phyloP scores from a whole-genome alignment of 2,329 filamentous ascomycete genomes.

The Dactylella cylindrospora region DNA sequence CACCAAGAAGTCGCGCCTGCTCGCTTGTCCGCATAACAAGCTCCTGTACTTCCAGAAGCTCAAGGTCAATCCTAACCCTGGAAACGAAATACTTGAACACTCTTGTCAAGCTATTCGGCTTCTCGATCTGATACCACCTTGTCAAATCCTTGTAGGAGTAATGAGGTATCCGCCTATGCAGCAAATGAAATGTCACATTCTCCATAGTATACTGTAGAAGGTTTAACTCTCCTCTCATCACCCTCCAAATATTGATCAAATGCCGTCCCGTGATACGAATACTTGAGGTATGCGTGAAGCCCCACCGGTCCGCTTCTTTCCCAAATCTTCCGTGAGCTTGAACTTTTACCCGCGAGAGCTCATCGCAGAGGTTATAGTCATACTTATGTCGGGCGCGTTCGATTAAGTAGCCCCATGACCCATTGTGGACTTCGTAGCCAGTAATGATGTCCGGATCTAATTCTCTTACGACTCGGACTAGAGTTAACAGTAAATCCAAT shows the following conservation, averaged over 20 bases:
- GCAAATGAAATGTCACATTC: constrained; percentile 86
- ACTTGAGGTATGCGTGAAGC: constrained; percentile 88
- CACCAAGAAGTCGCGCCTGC: constrained; percentile 85
- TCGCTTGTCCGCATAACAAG: constrained; percentile 86
- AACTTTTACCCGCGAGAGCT: constrained; percentile 83
- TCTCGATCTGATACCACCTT: constrained; percentile 73
- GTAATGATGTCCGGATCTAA: constrained; percentile 91
- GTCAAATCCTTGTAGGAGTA: constrained; percentile 79
- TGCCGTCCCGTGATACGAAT: constrained; percentile 91
- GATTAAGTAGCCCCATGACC: constrained; percentile 93
- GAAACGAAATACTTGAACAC: constrained; percentile 75
- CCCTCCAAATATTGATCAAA: constrained; percentile 95
- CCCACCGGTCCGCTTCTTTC: constrained; percentile 86
- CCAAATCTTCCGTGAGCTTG: constrained; percentile 81
- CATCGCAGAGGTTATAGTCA: constrained; percentile 85
- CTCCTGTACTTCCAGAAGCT: constrained; percentile 88
- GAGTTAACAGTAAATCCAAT: constrained; percentile 77
- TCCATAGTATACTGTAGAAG: constrained; percentile 94
- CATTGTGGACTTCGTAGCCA: constrained; percentile 90
- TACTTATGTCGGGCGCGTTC: constrained; percentile 79
- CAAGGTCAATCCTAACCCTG: constrained; percentile 77
- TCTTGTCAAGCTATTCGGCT: constrained; percentile 69
- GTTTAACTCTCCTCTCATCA: constrained; percentile 90
- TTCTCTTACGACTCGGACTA: constrained; percentile 80
- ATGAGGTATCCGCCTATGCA: constrained; percentile 78